Evolutionary conservation across 176 grass and related monocot species (phyloP).

Genomic region (Chrysopogon serrulatus): DNA sequence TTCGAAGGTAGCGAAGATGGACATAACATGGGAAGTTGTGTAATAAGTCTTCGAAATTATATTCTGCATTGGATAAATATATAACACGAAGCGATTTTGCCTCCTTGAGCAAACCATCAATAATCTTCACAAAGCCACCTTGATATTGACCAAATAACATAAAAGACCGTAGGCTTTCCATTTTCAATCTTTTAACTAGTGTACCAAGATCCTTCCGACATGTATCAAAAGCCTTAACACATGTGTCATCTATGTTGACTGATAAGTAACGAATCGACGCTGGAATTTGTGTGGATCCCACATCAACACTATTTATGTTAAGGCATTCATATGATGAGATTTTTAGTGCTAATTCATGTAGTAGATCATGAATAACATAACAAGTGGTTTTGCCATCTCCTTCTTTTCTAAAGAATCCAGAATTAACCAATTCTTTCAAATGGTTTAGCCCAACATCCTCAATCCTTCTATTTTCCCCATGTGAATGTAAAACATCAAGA

Average conservation of each 20-base stretch:
- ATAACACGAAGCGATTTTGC: neutral
- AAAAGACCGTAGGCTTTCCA: neutral
- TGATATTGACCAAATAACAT: neutral
- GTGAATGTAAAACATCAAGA: too few species aligned
- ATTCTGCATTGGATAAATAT: neutral
- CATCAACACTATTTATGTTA: neutral
- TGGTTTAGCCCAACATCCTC: too few species aligned
- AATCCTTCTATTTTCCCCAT: too few species aligned
- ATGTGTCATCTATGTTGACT: neutral
- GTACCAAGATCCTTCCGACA: neutral
- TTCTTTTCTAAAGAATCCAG: too few species aligned
- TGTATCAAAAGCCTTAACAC: neutral
- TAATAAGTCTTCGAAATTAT: neutral
- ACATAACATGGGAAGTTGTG: neutral
- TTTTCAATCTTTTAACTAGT: neutral
- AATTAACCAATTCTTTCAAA: too few species aligned
- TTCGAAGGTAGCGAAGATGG: conserved; percentile 12
- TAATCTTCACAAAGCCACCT: neutral
- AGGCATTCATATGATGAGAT: conserved; percentile 19
- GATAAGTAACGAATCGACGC: conserved; percentile 20
- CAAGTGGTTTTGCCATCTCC: neutral
- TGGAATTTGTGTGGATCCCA: neutral
- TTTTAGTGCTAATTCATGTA: neutral
- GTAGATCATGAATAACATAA: conserved; percentile 25
- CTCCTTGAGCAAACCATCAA: neutral